A percentile compares a stretch with the other conserved stretches of the same genome.
phyloP scores from a whole-genome alignment of 2,329 filamentous ascomycete species.

The Colletotrichum sojae region DNA sequence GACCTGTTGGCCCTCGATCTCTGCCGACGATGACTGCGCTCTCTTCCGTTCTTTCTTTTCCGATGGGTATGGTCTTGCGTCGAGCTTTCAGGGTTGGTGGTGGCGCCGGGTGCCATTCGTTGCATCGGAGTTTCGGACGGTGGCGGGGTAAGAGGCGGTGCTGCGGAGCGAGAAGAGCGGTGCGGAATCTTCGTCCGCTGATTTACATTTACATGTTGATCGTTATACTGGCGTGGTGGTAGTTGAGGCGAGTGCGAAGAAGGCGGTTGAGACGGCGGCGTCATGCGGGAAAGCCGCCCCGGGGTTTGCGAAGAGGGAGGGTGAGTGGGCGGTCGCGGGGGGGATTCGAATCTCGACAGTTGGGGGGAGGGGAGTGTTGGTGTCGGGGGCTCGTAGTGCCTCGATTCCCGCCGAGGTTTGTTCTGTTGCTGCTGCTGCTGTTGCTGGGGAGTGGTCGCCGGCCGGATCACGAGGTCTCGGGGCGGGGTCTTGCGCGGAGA shows the following conservation, averaged over 20 bases:
- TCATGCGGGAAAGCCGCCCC: not conserved
- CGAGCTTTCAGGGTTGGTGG: not conserved
- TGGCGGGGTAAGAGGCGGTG: not conserved
- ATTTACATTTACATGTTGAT: not conserved
- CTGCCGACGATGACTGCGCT: not conserved
- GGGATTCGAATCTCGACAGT: not conserved
- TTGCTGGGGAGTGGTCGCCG: conserved; percentile 38
- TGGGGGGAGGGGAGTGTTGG: conserved; percentile 2
- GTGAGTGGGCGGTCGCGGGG: not conserved
- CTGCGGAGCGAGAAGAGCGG: conserved; percentile 7
- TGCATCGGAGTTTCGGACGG: not conserved
- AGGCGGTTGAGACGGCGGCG: not conserved
- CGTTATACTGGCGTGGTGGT: not conserved
- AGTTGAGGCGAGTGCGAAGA: not conserved
- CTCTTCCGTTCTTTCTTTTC: not conserved
- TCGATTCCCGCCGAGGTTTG: not conserved
- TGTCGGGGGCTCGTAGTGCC: conserved; percentile 3
- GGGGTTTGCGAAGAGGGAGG: conserved; percentile 17
- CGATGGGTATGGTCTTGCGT: not conserved
- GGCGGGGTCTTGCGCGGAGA: conserved; percentile 43
- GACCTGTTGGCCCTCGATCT: not conserved
- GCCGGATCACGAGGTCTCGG: conserved; percentile 58
- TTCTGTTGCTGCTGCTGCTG: conserved; percentile 9
- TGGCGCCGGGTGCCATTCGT: not conserved
- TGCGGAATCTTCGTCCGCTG: not conserved